Conservation (phyloP, 208 protist species). For the Lotmaria passim region DNA sequence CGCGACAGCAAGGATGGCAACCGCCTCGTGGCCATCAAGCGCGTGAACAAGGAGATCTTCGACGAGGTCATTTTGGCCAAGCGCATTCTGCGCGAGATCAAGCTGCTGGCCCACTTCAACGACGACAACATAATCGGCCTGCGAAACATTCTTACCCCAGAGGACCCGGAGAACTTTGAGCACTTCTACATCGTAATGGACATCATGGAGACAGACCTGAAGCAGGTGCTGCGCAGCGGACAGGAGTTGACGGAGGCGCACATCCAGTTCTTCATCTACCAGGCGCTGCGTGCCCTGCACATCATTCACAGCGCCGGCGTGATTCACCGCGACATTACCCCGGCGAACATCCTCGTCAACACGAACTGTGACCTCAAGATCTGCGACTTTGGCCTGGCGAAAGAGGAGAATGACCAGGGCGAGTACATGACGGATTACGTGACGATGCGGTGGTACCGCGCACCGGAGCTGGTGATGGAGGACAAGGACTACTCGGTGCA, state of each 20-base stretch:
- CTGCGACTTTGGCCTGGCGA: conserved; percentile 94
- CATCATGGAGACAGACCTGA: conserved; percentile 97
- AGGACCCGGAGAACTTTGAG: conserved; percentile 73
- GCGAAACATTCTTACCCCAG: conserved; percentile 84
- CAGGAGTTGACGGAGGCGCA: conserved; percentile 94
- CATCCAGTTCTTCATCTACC: conserved; percentile 97
- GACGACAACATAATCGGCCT: conserved; percentile 93
- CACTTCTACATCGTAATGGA: conserved; percentile 96
- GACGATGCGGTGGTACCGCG: conserved; percentile 95
- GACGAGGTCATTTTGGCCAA: conserved; percentile 91
- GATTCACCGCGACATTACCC: conserved; percentile 97
- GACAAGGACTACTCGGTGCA: conserved; percentile 88
- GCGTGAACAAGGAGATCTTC: conserved; percentile 96
- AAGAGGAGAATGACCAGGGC: conserved; percentile 86
- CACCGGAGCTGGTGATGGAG: conserved; percentile 94
- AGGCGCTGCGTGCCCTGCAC: conserved; percentile 93
- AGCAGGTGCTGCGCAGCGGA: conserved; percentile 92
- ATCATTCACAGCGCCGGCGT: conserved; percentile 95
- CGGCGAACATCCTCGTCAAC: conserved; percentile 96
- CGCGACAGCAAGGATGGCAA: conserved; percentile 71
- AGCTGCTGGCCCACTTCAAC: conserved; percentile 90
- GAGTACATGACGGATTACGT: conserved; percentile 95
- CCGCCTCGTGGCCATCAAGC: conserved; percentile 93
- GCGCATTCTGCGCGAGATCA: conserved; percentile 95
- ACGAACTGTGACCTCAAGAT: conserved; percentile 97